These are phyloP conservation scores for Przewalskia tangutica DNA, from an alignment of 257 asterid species.

Conservation along the genomic window DNA sequence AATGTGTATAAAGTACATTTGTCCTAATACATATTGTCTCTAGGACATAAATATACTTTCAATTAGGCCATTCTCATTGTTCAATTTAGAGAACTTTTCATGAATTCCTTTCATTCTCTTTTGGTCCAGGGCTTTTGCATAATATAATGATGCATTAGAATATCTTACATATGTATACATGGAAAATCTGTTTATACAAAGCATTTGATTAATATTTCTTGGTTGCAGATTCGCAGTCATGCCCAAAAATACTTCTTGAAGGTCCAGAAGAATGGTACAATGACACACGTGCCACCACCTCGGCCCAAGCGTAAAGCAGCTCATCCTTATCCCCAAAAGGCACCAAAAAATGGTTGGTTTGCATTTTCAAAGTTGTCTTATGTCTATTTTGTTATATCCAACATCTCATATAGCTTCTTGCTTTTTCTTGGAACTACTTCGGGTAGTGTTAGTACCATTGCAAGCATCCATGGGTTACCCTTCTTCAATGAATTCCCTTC, in stretches of 20 bases:
- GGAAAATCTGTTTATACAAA: neutral
- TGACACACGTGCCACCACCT: slow-evolving; percentile 95
- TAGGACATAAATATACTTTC: too few species aligned
- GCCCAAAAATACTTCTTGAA: slow-evolving; percentile 93
- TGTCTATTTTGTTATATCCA: neutral
- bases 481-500: slow-evolving; percentile 49
- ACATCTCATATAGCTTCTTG: slow-evolving; percentile 11
- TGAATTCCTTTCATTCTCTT: neutral
- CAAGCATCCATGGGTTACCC: slow-evolving; percentile 61
- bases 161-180: neutral
- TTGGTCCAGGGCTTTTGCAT: neutral
- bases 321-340: slow-evolving; percentile 98
- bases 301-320: slow-evolving; percentile 98
- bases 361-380: neutral
- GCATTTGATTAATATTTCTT: neutral
- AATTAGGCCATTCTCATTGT: neutral
- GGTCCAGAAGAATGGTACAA: slow-evolving; percentile 91
- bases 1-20: too few species aligned
- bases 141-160: neutral
- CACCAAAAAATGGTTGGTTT: slow-evolving; percentile 67
- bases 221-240: slow-evolving; percentile 82
- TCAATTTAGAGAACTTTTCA: neutral
- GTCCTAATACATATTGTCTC: too few species aligned
- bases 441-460: slow-evolving; percentile 49
- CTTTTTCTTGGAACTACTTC: slow-evolving; percentile 7